Evolutionary conservation across 345 rosid genomes (phyloP), one percentile per base, ranked within the genome.

Genomic region (Draba incana): DNA sequence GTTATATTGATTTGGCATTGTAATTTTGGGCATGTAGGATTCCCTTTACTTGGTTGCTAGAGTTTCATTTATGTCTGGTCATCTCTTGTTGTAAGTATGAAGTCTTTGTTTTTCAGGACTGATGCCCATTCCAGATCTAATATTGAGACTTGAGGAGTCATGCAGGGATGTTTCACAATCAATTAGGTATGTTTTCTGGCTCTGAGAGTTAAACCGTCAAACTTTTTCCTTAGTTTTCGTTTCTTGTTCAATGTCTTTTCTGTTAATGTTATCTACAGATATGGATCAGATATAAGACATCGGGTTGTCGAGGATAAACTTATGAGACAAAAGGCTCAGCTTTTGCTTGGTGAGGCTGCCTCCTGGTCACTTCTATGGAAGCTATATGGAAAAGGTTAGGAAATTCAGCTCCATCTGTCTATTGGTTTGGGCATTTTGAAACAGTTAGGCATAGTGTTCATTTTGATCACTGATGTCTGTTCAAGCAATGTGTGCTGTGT

Each of bases 291-390:
- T 66, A 50, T 79, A 72, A 80, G 80, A 69, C 92, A 87, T 77
- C 89, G 95, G 60, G 80, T 78, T 69, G 83, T 88, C 14, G 99
- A 94, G 80, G 99, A 94, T 81, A 94, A 89, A 78, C 78, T 91
- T 65, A 86, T 87, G 95, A 86, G 96, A 75, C 99, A 91, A 76
- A 94, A 83, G 82, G 96, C 96, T 81, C 96, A 87, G 71, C 80
- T 89, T 66, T 79, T 94, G 78, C 95, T 91, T 61, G 96, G 92
- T 41, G 99, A 94, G 89, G 97, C 97, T 41, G 97, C 97, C 27
- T 81, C 99, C 33, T 94, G 99, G 99, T 94, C 97, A 48, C 99
- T 94, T 60, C 68, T 94, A 59, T 94, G 99, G 99, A 83, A 84
- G 77, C 81, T 94, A 42, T 94, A 86, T 81, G 99, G 99, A 66